Conservation (phyloP, 2,329 filamentous ascomycete species). For the Aureobasidium leucospermi region DNA sequence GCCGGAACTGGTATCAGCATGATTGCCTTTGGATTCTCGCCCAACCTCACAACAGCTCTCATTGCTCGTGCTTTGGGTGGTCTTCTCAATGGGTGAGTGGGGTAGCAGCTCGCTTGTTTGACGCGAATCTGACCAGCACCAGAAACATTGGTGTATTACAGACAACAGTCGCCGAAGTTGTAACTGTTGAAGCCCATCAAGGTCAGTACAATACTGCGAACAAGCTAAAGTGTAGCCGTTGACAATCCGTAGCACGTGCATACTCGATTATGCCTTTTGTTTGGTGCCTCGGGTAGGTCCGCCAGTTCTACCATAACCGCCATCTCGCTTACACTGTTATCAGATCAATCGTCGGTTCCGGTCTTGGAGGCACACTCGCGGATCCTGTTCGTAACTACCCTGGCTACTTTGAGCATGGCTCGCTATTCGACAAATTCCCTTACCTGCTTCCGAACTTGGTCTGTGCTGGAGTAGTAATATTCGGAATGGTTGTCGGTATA, state of each 20-base stretch:
- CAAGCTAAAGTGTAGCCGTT: conserved; percentile 5
- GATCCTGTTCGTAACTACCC: conserved; percentile 81
- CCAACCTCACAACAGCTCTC: conserved; percentile 72
- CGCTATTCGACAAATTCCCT: conserved; percentile 78
- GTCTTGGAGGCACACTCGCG: conserved; percentile 83
- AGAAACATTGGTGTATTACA: conserved; percentile 93
- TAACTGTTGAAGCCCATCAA: conserved; percentile 89
- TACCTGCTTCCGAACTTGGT: conserved; percentile 92
- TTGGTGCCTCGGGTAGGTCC: conserved; percentile 80
- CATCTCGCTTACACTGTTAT: conserved; percentile 20
- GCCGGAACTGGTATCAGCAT: conserved; percentile 89
- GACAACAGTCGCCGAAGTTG: conserved; percentile 88
- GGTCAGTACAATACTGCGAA: conserved; percentile 45
- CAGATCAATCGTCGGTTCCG: conserved; percentile 84
- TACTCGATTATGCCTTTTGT: conserved; percentile 98
- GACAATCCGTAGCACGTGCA: conserved; percentile 58
- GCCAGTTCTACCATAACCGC: neutral
- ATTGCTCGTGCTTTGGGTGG: conserved; percentile 84
- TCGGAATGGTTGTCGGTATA: conserved; percentile 70
- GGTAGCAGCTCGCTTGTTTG: neutral
- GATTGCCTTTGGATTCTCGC: conserved; percentile 83
- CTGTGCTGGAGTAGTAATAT: conserved; percentile 68
- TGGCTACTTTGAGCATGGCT: conserved; percentile 59
- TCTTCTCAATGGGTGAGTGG: conserved; percentile 75
- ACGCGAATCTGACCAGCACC: conserved; percentile 4